Evolutionary conservation across 2,329 filamentous ascomycete species (phyloP), one percentile per base, ranked within the genome.

Genomic region (Aquanectria penicillioides): DNA sequence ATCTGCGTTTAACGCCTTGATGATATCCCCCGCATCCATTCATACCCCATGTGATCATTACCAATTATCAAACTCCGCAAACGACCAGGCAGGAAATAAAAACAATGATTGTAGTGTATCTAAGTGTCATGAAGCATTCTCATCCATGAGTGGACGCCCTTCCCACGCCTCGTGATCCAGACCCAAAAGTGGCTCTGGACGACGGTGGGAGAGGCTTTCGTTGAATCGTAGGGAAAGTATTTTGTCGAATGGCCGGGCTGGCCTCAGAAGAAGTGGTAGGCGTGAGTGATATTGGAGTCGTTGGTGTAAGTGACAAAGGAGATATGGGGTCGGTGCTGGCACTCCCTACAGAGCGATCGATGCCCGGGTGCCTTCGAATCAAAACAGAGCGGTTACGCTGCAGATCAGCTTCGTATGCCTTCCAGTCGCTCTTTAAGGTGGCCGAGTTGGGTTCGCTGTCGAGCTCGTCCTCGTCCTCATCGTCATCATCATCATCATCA

Each of bases 351-450:
- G 67, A 46, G 20, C 63, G 65, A 20, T 64, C 64, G 8, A 75
- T 43, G 26, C 69, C 68, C 4, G 74, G 74, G 48, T 76, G 74
- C 18, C 51, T 53, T 37, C 65, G 59, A 34, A 74, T 67, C 6
- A 73, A 69, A 5, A 59, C 60, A 3, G 67, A 67, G 37, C 69
- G 65, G 10, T 75, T 71, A 8, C 57, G 65, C 40, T 73, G 70
- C 3, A 73, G 48, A 29, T 68, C 66, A 3, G 78, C 77, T 62
- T 80, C 78, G 61, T 74, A 75, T 22, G 73, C 73, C 59, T 80
- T 80, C 74, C 73, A 78, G 29, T 78, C 74, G 2, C 67, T 70
- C 28, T 64, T 70, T 2, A 75, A 56, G 9, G 55, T 62, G 25
- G 38, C 44, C 12, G 60, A 53, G 33, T 40, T 50, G 23, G 33